Base-by-base conservation (phyloP, 1,139 yeast genomes). In the Kodamaea ohmeri region DNA sequence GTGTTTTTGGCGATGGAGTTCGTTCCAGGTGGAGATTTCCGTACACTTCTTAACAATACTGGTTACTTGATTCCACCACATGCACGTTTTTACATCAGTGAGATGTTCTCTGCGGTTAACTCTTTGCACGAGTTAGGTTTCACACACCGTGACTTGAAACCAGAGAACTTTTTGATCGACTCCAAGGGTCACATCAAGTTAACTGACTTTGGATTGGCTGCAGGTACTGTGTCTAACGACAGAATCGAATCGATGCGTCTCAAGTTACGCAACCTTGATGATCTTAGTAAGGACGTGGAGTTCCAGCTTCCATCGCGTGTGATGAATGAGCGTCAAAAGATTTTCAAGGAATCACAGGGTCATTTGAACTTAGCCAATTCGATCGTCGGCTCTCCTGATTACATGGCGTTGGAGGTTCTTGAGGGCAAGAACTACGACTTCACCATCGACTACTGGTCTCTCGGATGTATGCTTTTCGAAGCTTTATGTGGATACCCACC, bases 21-120 rank as follows among this genome's bases (percentile, higher is more conserved):
- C 61, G 98, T 94, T 7, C 97, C 98, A 4, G 99, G 99, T 43
- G 99, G 99, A 36, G 99, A 94, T 60, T 94, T 88, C 67, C 81
- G 99, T 57, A 94, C 98, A 1, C 67, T 94, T 47, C 76, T 94
- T 49, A 90, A 89, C 61, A 92, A 90, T 57, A 90, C 97, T 4
- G 96, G 96, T 25, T 86, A 86, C 42, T 69, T 94, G 51, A 87
- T 87, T 44, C 96, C 97, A 4, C 89, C 95, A 5, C 98, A 94
- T 59, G 95, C 98, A 1, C 76, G 97, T 44, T 94, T 92, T 61
- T 94, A 94, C 61, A 78, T 92, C 45, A 81, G 92, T 45, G 98
- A 94, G 64, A 94, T 94, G 98, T 90, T 94, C 62, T 81, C 88
- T 36, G 87, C 97, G 0, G 90, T 94, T 14, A 88, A 90, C 55